Conservation (phyloP, 2,329 filamentous ascomycete species). For the Verticillium albo-atrum region DNA sequence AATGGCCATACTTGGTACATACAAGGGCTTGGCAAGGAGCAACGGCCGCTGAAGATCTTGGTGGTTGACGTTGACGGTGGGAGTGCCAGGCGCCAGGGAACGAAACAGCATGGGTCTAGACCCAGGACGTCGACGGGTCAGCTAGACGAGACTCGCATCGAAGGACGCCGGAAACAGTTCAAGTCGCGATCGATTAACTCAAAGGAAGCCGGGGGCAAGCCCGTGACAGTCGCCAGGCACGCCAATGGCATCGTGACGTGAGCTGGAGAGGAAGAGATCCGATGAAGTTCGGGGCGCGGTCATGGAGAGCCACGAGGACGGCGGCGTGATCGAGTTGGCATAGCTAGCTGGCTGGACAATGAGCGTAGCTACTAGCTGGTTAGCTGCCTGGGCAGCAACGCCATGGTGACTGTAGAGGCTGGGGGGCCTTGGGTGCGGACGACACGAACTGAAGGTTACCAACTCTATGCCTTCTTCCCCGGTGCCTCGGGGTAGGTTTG, state of each 20-base stretch:
- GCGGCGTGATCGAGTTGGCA: background rate
- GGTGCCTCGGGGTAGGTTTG: too few species aligned
- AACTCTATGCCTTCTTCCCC: too few species aligned
- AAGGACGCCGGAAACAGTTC: background rate
- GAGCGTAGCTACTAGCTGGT: too few species aligned
- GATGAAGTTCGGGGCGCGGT: background rate
- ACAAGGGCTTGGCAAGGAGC: background rate
- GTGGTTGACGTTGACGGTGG: constrained; percentile 18
- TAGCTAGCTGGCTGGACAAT: too few species aligned
- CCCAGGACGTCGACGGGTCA: background rate
- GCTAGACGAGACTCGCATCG: background rate
- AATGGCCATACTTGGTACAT: background rate
- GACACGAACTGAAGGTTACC: background rate
- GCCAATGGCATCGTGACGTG: background rate
- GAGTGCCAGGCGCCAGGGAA: background rate
- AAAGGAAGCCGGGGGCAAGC: background rate
- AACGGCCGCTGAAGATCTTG: background rate
- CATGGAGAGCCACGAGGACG: background rate
- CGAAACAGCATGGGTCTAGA: background rate
- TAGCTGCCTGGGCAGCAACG: background rate
- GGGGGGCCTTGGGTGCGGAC: background rate
- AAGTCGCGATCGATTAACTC: background rate
- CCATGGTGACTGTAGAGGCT: background rate
- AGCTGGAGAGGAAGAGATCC: background rate
- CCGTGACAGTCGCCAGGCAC: background rate